A percentile compares a stretch with the other conserved stretches of the same genome.
These are phyloP conservation scores for Cladophialophora bantiana DNA, from an alignment of 2,329 filamentous ascomycete genomes.

Conservation along the genomic window DNA sequence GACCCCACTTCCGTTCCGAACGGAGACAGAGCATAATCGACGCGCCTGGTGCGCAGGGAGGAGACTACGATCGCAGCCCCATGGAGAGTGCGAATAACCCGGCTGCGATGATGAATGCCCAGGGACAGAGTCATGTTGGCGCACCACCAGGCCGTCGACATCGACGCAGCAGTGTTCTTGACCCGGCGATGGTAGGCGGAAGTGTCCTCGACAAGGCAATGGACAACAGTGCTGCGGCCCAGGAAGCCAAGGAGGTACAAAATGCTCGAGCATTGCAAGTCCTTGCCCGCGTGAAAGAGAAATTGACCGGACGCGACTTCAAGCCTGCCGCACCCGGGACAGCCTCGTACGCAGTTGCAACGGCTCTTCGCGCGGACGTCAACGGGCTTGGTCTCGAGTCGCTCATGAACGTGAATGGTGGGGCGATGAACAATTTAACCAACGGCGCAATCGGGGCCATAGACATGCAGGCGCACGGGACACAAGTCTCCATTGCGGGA, in stretches of 20 bases:
- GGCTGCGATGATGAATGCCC: conserved; percentile 60
- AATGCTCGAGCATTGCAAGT: conserved; percentile 94
- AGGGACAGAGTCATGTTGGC: conserved; percentile 48
- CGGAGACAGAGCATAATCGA: conserved; percentile 66
- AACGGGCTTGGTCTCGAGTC: conserved; percentile 31
- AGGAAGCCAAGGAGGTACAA: conserved; percentile 73
- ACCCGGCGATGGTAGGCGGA: conserved; percentile 49
- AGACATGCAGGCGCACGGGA: conserved; percentile 11
- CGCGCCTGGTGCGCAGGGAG: conserved; percentile 41
- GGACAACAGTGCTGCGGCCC: conserved; percentile 41
- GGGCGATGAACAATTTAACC: conserved; percentile 24
- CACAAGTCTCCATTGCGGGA: conserved; percentile 24
- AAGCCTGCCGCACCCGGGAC: conserved; percentile 62
- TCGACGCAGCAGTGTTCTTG: conserved; percentile 73
- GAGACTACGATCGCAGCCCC: conserved; percentile 39
- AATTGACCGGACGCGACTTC: conserved; percentile 93
- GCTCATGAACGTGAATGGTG: conserved; percentile 31
- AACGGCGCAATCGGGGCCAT: conserved; percentile 14
- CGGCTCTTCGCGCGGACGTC: conserved; percentile 28
- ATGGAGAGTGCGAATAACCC: conserved; percentile 45
- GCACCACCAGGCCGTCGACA: conserved; percentile 52
- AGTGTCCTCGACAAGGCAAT: conserved; percentile 54
- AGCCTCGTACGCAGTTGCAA: conserved; percentile 45
- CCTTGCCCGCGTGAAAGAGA: conserved; percentile 88
- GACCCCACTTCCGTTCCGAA: conserved; percentile 66